phyloP scores from a whole-genome alignment of 768 basidiomycete genomes.

The Rhizopogon salebrosus region DNA sequence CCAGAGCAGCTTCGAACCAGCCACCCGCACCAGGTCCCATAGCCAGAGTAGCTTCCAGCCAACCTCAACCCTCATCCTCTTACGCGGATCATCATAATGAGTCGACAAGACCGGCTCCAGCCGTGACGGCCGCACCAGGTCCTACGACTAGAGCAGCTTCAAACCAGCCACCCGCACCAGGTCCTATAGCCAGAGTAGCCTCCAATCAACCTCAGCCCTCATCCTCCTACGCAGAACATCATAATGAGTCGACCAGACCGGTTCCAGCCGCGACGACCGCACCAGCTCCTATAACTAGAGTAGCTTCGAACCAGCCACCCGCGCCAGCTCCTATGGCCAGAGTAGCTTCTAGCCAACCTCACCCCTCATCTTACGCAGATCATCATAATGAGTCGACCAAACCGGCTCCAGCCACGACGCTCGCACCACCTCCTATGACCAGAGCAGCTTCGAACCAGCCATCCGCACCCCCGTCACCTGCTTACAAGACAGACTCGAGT shows the following conservation, averaged over 20 bases:
- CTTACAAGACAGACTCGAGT: slow-evolving; percentile 10
- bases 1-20: slow-evolving; percentile 9
- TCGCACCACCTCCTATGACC: not conserved
- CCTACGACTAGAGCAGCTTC: slow-evolving; percentile 2
- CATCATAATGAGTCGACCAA: slow-evolving; percentile 13
- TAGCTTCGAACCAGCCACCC: slow-evolving; percentile 10
- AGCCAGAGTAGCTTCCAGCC: too few relatives aligned
- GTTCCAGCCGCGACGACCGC: not conserved
- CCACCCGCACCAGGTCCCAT: slow-evolving; percentile 14
- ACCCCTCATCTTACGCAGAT: too few relatives aligned
- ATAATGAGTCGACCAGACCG: slow-evolving; percentile 13
- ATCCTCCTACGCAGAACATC: too few relatives aligned
- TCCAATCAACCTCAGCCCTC: too few relatives aligned
- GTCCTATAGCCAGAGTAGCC: too few relatives aligned
- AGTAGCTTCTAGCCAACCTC: too few relatives aligned
- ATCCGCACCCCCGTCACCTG: slow-evolving; percentile 16
- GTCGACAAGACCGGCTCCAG: not conserved
- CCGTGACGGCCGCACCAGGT: not conserved
- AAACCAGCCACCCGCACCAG: slow-evolving; percentile 12
- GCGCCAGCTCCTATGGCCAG: too few relatives aligned
- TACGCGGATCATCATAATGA: slow-evolving; percentile 22
- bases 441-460: slow-evolving; percentile 10
- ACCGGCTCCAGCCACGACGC: not conserved
- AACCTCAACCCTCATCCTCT: slow-evolving; percentile 23
- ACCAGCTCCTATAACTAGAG: not conserved